Conservation (phyloP, 2,329 filamentous ascomycete species). For the Fusarium sambucinum region DNA sequence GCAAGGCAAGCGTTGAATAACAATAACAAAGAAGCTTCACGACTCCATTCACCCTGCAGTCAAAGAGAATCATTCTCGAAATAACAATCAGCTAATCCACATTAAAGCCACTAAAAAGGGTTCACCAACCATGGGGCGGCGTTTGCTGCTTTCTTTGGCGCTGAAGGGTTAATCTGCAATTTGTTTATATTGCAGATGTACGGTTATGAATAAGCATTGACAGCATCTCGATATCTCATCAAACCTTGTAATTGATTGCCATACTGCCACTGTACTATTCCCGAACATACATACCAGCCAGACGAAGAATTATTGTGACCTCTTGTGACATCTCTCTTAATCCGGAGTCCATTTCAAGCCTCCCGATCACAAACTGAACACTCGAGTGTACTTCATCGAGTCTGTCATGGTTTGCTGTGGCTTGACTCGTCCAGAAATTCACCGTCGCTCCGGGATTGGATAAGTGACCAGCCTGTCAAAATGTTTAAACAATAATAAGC, state of each 20-base stretch:
- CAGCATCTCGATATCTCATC: conserved; percentile 2
- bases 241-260: background rate
- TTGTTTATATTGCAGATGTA: background rate
- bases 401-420: conserved; percentile 19
- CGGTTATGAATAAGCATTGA: background rate
- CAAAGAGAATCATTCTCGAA: conserved; percentile 19
- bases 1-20: conserved; percentile 18
- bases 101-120: conserved; percentile 29
- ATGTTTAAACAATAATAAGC: conserved; percentile 18
- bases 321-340: conserved; percentile 5
- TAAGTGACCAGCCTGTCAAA: background rate
- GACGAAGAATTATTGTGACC: background rate
- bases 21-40: conserved; percentile 17
- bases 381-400: conserved; percentile 10
- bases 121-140: background rate
- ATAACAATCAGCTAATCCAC: conserved; percentile 1
- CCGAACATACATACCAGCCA: background rate
- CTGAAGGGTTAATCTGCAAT: background rate
- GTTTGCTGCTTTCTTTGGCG: background rate
- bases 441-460: conserved; percentile 24
- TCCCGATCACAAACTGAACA: conserved; percentile 20
- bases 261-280: background rate
- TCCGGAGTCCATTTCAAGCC: conserved; percentile 17
- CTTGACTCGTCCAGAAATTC: conserved; percentile 28
- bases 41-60: conserved; percentile 18